Evolutionary conservation across 2,329 filamentous ascomycete species (phyloP).

Genomic region (Colletotrichum tabaci): DNA sequence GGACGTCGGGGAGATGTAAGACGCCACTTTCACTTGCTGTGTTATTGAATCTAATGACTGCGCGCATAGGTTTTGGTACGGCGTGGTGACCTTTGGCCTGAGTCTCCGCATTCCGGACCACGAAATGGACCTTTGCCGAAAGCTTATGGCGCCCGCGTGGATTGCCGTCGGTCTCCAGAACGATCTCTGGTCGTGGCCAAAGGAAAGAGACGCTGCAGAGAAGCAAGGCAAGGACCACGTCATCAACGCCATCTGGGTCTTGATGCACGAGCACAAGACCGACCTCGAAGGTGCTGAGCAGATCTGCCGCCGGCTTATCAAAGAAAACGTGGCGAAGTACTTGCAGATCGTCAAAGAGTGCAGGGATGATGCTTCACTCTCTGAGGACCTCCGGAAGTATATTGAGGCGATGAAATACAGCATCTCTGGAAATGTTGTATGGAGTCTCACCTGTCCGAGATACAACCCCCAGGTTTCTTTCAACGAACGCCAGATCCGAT

Average conservation of each 20-base stretch:
- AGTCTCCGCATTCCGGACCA: not conserved
- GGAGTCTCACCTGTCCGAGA: slow-evolving; percentile 3
- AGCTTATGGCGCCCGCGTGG: not conserved
- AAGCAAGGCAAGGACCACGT: not conserved
- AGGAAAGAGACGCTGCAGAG: not conserved
- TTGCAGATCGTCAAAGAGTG: not conserved
- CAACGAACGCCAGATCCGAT: not conserved
- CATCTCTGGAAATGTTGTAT: slow-evolving; percentile 1
- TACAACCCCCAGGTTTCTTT: not conserved
- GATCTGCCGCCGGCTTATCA: slow-evolving; percentile 1
- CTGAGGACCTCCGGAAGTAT: not conserved
- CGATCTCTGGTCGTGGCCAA: slow-evolving; percentile 3
- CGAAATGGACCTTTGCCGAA: not conserved
- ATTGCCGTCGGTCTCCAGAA: slow-evolving; percentile 6
- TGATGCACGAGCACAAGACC: slow-evolving; percentile 6
- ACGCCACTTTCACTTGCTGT: not conserved
- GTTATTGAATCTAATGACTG: not conserved
- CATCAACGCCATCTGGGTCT: slow-evolving; percentile 3
- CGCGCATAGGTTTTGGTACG: not conserved
- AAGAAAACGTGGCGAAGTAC: slow-evolving; percentile 2
- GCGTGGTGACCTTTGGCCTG: not conserved
- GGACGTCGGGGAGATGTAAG: slow-evolving; percentile 4
- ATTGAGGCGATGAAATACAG: slow-evolving; percentile 4
- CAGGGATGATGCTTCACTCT: not conserved
- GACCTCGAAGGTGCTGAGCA: not conserved